Conservation (phyloP, 2,329 filamentous ascomycete genomes). For the Rutstroemia sp. region DNA sequence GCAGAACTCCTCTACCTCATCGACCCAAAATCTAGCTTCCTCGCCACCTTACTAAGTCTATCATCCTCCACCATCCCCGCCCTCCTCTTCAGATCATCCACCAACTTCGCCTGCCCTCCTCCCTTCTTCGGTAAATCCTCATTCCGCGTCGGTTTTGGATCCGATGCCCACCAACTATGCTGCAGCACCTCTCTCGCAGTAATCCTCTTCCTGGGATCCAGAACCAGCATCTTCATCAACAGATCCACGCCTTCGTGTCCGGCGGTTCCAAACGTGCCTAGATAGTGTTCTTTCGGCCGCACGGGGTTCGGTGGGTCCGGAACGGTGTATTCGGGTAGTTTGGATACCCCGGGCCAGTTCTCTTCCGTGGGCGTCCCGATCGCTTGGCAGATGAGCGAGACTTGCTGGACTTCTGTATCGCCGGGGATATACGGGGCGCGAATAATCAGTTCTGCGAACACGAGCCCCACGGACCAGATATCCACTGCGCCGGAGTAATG, state of each 20-base stretch:
- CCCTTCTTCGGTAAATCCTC: slow-evolving; percentile 74
- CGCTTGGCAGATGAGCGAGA: slow-evolving; percentile 73
- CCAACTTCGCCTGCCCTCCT: slow-evolving; percentile 67
- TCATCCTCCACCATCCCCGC: slow-evolving; percentile 65
- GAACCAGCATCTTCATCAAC: slow-evolving; percentile 72
- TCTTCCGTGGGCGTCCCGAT: slow-evolving; percentile 90
- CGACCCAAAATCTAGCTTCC: slow-evolving; percentile 28
- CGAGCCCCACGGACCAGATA: slow-evolving; percentile 86
- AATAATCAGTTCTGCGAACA: slow-evolving; percentile 85
- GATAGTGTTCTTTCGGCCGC: slow-evolving; percentile 64
- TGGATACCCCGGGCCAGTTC: slow-evolving; percentile 87
- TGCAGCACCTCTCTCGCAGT: slow-evolving; percentile 70
- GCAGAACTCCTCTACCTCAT: slow-evolving; percentile 17
- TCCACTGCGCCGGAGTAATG: slow-evolving; percentile 90
- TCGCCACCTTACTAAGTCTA: slow-evolving; percentile 52
- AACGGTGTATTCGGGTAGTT: slow-evolving; percentile 72
- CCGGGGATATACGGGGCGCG: slow-evolving; percentile 78
- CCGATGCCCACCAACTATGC: slow-evolving; percentile 79
- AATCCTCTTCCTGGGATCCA: slow-evolving; percentile 82
- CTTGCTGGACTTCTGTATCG: slow-evolving; percentile 78
- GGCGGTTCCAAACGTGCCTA: slow-evolving; percentile 69
- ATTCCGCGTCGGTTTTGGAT: slow-evolving; percentile 76
- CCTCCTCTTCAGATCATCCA: slow-evolving; percentile 55
- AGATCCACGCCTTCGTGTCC: slow-evolving; percentile 81
- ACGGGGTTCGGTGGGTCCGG: slow-evolving; percentile 48